phyloP scores from a whole-genome alignment of 192 early-diverging fungal species.

The Endogone sp. region DNA sequence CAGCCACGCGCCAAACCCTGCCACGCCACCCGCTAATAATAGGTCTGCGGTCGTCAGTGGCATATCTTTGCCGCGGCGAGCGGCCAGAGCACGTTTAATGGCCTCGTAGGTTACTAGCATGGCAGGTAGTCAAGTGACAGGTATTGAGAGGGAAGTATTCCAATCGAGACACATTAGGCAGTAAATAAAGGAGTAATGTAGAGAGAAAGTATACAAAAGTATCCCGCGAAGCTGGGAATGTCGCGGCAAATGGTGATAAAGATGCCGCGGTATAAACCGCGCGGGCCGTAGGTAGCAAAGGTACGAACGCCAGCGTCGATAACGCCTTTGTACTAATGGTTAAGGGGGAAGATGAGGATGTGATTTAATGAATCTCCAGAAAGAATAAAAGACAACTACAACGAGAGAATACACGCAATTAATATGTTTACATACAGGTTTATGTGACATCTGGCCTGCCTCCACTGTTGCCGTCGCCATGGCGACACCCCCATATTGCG shows the following conservation, averaged over 20 bases:
- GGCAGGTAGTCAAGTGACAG: not conserved
- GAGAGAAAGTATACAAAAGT: slow-evolving; percentile 64
- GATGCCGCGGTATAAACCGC: slow-evolving; percentile 85
- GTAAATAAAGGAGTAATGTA: not conserved
- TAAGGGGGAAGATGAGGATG: slow-evolving; percentile 6
- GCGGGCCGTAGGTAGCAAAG: slow-evolving; percentile 69
- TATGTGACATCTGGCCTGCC: not conserved
- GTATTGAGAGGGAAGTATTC: not conserved
- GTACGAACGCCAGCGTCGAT: slow-evolving; percentile 81
- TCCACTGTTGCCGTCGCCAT: no score
- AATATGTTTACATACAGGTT: slow-evolving; percentile 34
- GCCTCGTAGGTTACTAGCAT: slow-evolving; percentile 75
- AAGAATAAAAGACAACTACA: no score
- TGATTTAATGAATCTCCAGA: no score
- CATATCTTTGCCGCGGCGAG: slow-evolving; percentile 41
- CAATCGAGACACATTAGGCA: no score
- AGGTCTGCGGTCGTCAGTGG: slow-evolving; percentile 71
- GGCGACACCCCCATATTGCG: slow-evolving; percentile 33
- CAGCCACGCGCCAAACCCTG: slow-evolving; percentile 93
- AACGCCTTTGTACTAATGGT: slow-evolving; percentile 81
- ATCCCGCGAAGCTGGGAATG: slow-evolving; percentile 86
- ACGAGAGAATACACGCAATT: no score
- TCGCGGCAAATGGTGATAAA: slow-evolving; percentile 89
- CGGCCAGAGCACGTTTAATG: slow-evolving; percentile 62
- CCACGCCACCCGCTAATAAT: slow-evolving; percentile 89